phyloP scores from a whole-genome alignment of 2,329 filamentous ascomycete species.

The Xylaria polymorpha region DNA sequence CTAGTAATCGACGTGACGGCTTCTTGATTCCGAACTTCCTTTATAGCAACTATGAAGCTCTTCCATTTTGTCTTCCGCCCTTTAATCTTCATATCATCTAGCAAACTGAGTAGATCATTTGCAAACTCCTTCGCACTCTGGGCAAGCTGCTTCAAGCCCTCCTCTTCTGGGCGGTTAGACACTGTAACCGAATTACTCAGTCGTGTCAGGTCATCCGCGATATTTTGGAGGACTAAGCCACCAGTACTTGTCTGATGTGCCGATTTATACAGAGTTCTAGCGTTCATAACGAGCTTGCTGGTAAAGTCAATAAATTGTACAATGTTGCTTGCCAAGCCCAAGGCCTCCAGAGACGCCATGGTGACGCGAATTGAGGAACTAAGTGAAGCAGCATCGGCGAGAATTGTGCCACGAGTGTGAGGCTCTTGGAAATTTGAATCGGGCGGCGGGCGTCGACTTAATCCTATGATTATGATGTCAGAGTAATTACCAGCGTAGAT shows the following conservation, averaged over 20 bases:
- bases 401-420: too few species aligned
- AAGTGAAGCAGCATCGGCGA: too few species aligned
- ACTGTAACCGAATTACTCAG: background rate
- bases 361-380: too few species aligned
- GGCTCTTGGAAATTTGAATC: too few species aligned
- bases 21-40: conserved; percentile 13
- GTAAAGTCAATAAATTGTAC: conserved; percentile 14
- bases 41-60: background rate
- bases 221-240: background rate
- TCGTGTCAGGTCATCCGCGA: background rate
- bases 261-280: background rate
- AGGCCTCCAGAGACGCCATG: conserved; percentile 5
- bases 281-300: background rate
- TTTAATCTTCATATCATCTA: background rate
- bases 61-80: conserved; percentile 13
- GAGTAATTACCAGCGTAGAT: too few species aligned
- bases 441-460: too few species aligned
- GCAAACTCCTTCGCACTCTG: conserved; percentile 6
- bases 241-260: background rate
- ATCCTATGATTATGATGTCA: too few species aligned
- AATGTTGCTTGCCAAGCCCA: conserved; percentile 10
- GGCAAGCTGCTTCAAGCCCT: conserved; percentile 7
- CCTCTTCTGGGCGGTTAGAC: background rate
- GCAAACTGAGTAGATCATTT: background rate
- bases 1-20: background rate